These are phyloP conservation scores for Selaginella moellendorffii DNA, from an alignment of 75 land plant genomes.

Conservation along the genomic window DNA sequence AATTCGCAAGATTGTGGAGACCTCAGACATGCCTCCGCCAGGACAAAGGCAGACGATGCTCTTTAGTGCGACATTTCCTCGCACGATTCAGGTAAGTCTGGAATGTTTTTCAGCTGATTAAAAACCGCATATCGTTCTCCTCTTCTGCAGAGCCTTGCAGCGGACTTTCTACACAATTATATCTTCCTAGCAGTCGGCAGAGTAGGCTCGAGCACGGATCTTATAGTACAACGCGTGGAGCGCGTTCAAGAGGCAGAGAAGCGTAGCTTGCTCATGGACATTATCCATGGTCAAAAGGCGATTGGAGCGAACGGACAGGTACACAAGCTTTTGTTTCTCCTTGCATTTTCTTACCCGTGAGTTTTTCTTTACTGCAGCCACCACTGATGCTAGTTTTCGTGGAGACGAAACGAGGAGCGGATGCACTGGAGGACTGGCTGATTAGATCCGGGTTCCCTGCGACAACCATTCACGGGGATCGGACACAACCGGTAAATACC, in stretches of 20 bases:
- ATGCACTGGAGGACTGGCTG: constrained; percentile 76
- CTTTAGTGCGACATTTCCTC: constrained; percentile 7
- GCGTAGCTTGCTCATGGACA: constrained; percentile 75
- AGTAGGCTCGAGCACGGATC: not conserved
- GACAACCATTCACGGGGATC: constrained; percentile 85
- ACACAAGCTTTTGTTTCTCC: not conserved
- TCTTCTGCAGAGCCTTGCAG: not conserved
- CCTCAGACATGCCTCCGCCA: not conserved
- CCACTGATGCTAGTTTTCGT: constrained; percentile 82
- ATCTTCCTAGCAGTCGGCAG: constrained; percentile 2
- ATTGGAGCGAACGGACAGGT: constrained; percentile 53
- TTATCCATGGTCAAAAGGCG: constrained; percentile 66
- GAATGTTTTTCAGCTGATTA: not conserved
- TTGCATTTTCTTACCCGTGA: not conserved
- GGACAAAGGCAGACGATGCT: constrained; percentile 5
- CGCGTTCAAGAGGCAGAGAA: constrained; percentile 65
- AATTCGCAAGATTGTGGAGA: constrained; percentile 2
- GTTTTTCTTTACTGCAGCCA: constrained; percentile 32
- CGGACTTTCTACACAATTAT: not conserved
- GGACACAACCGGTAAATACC: constrained; percentile 9
- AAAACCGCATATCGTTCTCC: not conserved
- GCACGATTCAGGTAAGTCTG: not conserved
- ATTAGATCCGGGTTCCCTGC: constrained; percentile 72
- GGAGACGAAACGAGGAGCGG: constrained; percentile 95
- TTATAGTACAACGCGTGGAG: not conserved